Conservation (phyloP, 1,284 basidiomycete species). For the Abortiporus biennis region DNA sequence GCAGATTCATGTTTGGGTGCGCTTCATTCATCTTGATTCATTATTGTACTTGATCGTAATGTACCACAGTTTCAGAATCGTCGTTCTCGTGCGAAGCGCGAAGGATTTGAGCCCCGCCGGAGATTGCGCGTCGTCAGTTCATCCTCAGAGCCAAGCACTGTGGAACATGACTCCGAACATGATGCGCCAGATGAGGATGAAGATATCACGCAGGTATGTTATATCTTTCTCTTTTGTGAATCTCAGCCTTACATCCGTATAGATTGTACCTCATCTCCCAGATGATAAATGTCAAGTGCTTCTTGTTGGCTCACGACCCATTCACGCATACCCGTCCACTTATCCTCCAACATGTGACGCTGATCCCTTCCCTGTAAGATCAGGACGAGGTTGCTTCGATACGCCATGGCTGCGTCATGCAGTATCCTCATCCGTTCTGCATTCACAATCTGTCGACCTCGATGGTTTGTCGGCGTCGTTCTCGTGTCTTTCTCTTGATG, state of each 20-base stretch:
- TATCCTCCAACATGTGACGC: constrained; percentile 22
- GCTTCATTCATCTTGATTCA: constrained; percentile 10
- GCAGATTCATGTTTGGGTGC: constrained; percentile 58
- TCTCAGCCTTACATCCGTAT: no score
- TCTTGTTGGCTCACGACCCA: constrained; percentile 14
- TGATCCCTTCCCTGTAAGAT: constrained; percentile 21
- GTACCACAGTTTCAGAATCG: constrained; percentile 40
- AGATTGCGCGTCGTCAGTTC: not conserved
- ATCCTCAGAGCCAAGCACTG: not conserved
- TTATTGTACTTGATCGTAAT: not conserved
- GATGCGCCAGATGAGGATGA: no score
- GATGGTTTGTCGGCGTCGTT: no score
- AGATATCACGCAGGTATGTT: not conserved
- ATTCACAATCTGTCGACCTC: no score
- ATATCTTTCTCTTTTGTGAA: not conserved
- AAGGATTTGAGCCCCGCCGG: not conserved
- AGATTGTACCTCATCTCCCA: no score
- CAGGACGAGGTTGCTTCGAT: not conserved
- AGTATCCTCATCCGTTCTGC: not conserved
- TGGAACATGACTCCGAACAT: not conserved
- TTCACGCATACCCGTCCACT: constrained; percentile 30
- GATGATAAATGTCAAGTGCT: no score
- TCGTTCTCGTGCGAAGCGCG: constrained; percentile 30
- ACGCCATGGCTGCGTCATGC: not conserved
- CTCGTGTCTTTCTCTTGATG: no score